A percentile compares a stretch with the other conserved stretches of the same genome.
phyloP scores from a whole-genome alignment of 2,329 filamentous ascomycete species.

The Colletotrichum truncatum region DNA sequence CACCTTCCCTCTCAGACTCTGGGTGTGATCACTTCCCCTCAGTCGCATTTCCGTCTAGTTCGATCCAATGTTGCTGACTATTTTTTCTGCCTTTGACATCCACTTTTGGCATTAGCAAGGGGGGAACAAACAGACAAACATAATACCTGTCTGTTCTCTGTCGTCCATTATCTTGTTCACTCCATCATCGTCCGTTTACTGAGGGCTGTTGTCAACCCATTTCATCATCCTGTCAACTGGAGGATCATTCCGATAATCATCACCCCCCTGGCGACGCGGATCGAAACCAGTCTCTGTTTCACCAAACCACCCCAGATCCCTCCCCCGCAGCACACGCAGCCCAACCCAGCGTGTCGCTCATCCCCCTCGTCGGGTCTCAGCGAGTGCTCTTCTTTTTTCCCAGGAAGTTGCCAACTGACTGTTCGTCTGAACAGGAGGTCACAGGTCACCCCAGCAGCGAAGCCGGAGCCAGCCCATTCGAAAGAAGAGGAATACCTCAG shows the following conservation, averaged over 20 bases:
- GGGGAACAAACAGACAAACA: too few relatives aligned
- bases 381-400: neutral
- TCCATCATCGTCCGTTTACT: too few relatives aligned
- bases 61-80: neutral
- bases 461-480: neutral
- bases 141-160: neutral
- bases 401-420: constrained; percentile 2
- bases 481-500: neutral
- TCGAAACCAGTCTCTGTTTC: constrained; percentile 29
- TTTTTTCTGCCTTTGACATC: constrained; percentile 3
- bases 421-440: constrained; percentile 24
- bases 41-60: constrained; percentile 6
- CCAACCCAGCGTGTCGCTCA: constrained; percentile 14
- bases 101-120: neutral
- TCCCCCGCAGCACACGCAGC: constrained; percentile 21
- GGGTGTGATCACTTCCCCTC: neutral
- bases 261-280: constrained; percentile 7
- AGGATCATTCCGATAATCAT: neutral
- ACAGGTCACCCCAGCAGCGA: neutral
- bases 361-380: neutral
- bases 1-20: constrained; percentile 4
- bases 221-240: neutral
- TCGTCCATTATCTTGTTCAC: too few relatives aligned
- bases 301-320: constrained; percentile 29
- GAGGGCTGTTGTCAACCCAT: neutral